Base-by-base conservation (phyloP, 164 flowering plant genomes). In the Piper betle region DNA sequence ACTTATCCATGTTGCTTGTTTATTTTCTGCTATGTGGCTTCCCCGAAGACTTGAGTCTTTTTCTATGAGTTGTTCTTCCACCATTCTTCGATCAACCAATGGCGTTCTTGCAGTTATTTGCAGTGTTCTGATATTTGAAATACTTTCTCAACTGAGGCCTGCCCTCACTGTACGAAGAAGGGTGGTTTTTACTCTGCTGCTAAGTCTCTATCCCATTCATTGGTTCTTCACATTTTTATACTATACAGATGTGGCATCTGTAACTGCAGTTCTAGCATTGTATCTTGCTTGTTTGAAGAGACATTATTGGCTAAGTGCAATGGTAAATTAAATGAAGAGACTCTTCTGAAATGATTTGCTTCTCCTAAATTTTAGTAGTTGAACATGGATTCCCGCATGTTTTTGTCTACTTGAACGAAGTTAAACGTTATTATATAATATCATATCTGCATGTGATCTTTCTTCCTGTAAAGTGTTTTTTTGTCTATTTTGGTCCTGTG, bases 221-320 rank as follows among this genome's bases (percentile, higher is more conserved):
- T 93, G 97, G 99, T 93, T 93, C 78, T 93, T 93, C 81, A 74
- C 87, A 40, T 90, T 81, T 71, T 82, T 93, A 39, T 93, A 90
- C 71, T 93, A 93, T 63, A 93, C 97, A 33, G 97, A 93, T 79
- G 88, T 90, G 55, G 91, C 95, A 63, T 90, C 99, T 38, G 74
- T 88, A 7, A 75, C 88, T 40, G 76, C 80, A 8, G 90, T 90
- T 50, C 96, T 93, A 57, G 84, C 91, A 3, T 83, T 86, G 89
- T 86, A 93, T 76, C 77, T 93, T 57, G 74, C 81, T 16, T 74
- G 79, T 68, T 69, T 93, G 80, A 90, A 83, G 82, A 83, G 75
- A 82, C 79, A 72, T 33, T 83, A 82, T 69, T 71, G 55, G 69
- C 60, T 81, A 16, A 90, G 97, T 72, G 85, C 88, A 62, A 63